These are phyloP conservation scores for Rachicladosporium sp. DNA, from an alignment of 2,329 filamentous ascomycete genomes.

Conservation along the genomic window DNA sequence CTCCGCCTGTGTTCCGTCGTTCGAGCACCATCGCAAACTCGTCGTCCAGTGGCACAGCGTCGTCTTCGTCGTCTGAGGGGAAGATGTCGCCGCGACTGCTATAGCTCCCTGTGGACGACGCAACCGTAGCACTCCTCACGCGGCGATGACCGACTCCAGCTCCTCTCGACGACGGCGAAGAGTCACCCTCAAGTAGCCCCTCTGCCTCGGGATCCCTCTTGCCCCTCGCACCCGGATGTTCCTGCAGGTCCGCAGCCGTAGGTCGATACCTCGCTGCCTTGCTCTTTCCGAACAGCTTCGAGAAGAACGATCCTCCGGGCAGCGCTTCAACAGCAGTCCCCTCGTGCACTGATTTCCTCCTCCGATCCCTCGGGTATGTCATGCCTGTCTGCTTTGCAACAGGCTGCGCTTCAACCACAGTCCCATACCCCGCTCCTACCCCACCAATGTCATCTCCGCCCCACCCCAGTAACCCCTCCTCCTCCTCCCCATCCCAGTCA, in stretches of 20 bases:
- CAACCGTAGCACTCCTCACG: conserved; percentile 64
- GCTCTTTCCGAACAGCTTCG: conserved; percentile 65
- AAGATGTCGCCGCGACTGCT: conserved; percentile 84
- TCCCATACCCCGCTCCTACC: conserved; percentile 27
- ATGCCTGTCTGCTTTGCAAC: conserved; percentile 59
- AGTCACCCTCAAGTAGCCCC: conserved; percentile 50
- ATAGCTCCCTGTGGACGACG: conserved; percentile 74
- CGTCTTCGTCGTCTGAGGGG: conserved; percentile 73
- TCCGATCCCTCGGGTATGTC: conserved; percentile 50
- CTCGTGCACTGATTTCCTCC: conserved; percentile 45
- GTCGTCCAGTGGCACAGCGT: conserved; percentile 84
- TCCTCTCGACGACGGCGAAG: too few species aligned
- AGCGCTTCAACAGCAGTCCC: conserved; percentile 43
- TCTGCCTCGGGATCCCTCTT: conserved; percentile 46
- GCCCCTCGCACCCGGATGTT: conserved; percentile 56
- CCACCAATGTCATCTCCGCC: conserved; percentile 77
- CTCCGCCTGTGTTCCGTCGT: conserved; percentile 39
- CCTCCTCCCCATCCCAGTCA: conserved; percentile 70
- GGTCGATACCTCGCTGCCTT: conserved; percentile 74
- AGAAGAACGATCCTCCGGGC: conserved; percentile 58
- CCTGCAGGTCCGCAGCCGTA: conserved; percentile 78
- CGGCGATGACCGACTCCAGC: conserved; percentile 23
- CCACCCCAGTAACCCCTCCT: conserved; percentile 59
- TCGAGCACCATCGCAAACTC: conserved; percentile 80
- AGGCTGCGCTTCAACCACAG: conserved; percentile 40